phyloP scores from a whole-genome alignment of 1,284 basidiomycete genomes.

The Sphagnurus paluster region DNA sequence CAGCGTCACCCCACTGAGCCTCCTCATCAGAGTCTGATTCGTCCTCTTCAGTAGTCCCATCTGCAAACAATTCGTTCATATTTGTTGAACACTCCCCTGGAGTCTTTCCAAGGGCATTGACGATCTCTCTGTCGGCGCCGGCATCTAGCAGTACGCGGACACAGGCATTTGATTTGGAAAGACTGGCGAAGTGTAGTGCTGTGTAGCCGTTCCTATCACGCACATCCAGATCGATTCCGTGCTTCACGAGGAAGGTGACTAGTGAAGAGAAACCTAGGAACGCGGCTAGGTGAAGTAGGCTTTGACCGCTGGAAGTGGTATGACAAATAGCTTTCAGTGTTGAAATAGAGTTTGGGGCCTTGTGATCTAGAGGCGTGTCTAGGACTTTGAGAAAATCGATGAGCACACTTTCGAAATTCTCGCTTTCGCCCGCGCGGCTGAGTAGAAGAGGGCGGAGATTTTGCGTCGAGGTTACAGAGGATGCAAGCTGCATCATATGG shows the following conservation, averaged over 20 bases:
- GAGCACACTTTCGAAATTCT: slow-evolving; percentile 76
- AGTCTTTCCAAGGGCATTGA: slow-evolving; percentile 77
- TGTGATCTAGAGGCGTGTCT: slow-evolving; percentile 53
- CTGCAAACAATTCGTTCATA: slow-evolving; percentile 42
- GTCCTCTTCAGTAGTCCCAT: slow-evolving; percentile 36
- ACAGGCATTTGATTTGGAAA: slow-evolving; percentile 68
- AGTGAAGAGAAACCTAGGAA: slow-evolving; percentile 81
- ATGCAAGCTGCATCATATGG: slow-evolving; percentile 56
- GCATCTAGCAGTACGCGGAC: slow-evolving; percentile 70
- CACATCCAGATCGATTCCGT: slow-evolving; percentile 77
- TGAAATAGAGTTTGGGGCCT: slow-evolving; percentile 36
- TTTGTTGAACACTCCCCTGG: slow-evolving; percentile 69
- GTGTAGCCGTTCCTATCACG: slow-evolving; percentile 92
- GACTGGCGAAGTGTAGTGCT: slow-evolving; percentile 84
- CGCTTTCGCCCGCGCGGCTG: slow-evolving; percentile 48
- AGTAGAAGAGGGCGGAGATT: slow-evolving; percentile 57
- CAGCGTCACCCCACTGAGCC: slow-evolving; percentile 66
- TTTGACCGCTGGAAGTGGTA: slow-evolving; percentile 71
- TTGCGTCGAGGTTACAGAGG: slow-evolving; percentile 39
- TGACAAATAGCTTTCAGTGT: slow-evolving; percentile 58
- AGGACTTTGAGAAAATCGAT: slow-evolving; percentile 79
- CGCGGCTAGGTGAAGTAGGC: slow-evolving; percentile 84
- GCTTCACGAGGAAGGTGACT: slow-evolving; percentile 70
- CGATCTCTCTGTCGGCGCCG: slow-evolving; percentile 79
- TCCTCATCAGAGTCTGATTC: slow-evolving; percentile 53